These are phyloP conservation scores for Skeletonema costatum DNA, from an alignment of 108 stramenopile species.

Conservation along the genomic window DNA sequence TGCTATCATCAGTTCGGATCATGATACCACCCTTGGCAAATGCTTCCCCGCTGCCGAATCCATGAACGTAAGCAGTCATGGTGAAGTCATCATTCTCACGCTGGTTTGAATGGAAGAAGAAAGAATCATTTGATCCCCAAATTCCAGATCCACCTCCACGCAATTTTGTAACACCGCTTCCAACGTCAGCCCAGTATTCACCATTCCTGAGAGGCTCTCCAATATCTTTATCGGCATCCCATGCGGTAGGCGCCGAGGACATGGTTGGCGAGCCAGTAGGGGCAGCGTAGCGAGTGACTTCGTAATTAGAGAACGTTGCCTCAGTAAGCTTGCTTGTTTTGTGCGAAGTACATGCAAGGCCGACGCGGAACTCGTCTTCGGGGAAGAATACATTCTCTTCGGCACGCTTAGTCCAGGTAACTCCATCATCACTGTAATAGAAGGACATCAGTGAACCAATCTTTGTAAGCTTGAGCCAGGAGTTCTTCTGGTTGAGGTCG, in stretches of 20 bases:
- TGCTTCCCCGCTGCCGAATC: not conserved
- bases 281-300: conserved; percentile 5
- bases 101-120: conserved; percentile 6
- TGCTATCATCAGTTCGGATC: conserved; percentile 11
- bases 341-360: conserved; percentile 32
- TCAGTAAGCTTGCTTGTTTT: not conserved
- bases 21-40: conserved; percentile 33
- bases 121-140: conserved; percentile 30
- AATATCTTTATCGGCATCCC: conserved; percentile 17
- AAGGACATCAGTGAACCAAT: not conserved
- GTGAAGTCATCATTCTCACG: not conserved
- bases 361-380: conserved; percentile 18
- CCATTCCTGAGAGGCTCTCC: conserved; percentile 9
- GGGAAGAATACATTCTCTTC: conserved; percentile 23
- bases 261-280: conserved; percentile 18
- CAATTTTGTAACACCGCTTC: not conserved
- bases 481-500: not conserved
- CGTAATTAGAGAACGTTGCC: conserved; percentile 21
- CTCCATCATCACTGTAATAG: conserved; percentile 3
- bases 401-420: conserved; percentile 7
- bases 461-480: conserved; percentile 10
- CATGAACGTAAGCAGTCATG: conserved; percentile 7
- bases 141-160: conserved; percentile 25
- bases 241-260: conserved; percentile 19
- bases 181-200: not conserved